phyloP scores from a whole-genome alignment of 345 rosid species.

The Draba incana region DNA sequence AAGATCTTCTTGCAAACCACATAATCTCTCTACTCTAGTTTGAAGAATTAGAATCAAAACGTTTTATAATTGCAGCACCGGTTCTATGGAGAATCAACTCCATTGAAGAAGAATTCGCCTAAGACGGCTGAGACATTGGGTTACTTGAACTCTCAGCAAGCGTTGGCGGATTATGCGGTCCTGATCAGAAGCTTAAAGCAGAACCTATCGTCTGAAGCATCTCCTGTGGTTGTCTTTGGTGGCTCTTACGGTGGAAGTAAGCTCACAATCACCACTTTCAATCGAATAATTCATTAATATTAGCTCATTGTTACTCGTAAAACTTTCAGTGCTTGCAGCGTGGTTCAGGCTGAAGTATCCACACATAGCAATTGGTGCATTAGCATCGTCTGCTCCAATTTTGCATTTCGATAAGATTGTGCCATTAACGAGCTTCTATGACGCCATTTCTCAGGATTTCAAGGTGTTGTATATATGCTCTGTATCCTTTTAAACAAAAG shows the following conservation, averaged over 20 bases:
- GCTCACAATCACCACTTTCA: constrained; percentile 4
- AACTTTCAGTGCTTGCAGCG: constrained; percentile 75
- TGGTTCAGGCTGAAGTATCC: constrained; percentile 91
- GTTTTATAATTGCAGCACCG: constrained; percentile 59
- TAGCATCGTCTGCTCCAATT: constrained; percentile 85
- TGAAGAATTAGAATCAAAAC: background rate
- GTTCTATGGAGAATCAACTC: constrained; percentile 73
- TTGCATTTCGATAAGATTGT: constrained; percentile 69
- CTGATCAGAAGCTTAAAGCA: constrained; percentile 74
- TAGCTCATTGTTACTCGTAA: background rate
- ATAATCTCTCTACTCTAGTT: constrained; percentile 6
- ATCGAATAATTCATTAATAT: background rate
- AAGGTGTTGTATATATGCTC: constrained; percentile 49
- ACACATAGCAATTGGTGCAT: constrained; percentile 74
- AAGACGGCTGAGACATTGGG: constrained; percentile 63
- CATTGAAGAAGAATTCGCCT: constrained; percentile 65
- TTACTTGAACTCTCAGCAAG: constrained; percentile 79
- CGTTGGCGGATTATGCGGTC: constrained; percentile 76
- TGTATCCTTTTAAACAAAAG: background rate
- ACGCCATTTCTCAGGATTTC: constrained; percentile 72
- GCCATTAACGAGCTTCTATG: constrained; percentile 75
- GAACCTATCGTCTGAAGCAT: constrained; percentile 68
- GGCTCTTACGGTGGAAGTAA: constrained; percentile 95
- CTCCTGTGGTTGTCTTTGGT: constrained; percentile 85
- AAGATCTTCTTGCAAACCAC: constrained; percentile 2